A percentile compares a stretch with the other conserved stretches of the same genome.
phyloP scores from a whole-genome alignment of 1,284 basidiomycete genomes.

The Puccinia sorghi region DNA sequence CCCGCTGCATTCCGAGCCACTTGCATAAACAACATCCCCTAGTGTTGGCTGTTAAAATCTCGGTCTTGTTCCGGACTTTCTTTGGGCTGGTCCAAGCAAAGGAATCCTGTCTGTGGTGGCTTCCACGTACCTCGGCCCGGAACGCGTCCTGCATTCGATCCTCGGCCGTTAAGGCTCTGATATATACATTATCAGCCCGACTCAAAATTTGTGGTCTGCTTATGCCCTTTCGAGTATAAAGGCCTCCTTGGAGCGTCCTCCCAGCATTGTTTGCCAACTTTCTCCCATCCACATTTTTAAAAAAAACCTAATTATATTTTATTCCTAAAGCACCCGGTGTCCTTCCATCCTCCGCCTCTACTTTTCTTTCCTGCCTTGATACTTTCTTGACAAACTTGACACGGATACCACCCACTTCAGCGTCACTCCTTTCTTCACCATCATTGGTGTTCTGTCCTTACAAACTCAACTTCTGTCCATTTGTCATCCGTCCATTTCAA shows the following conservation, averaged over 20 bases:
- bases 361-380: not conserved
- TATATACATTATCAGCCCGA: not conserved
- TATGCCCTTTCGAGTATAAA: not conserved
- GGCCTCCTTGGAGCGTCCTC: not conserved
- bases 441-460: conserved; percentile 18
- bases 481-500: conserved; percentile 26
- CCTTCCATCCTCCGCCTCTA: not conserved
- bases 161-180: not conserved
- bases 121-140: not conserved
- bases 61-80: no score
- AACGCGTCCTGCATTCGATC: conserved; percentile 8
- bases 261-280: not conserved
- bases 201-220: not conserved
- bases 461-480: conserved; percentile 10
- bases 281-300: not conserved
- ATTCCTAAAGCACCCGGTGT: not conserved
- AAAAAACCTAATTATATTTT: not conserved
- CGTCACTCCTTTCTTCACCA: conserved; percentile 10
- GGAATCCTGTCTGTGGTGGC: not conserved
- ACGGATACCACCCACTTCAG: not conserved
- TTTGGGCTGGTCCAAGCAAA: no score
- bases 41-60: no score
- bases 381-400: not conserved
- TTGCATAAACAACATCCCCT: no score
- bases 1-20: no score